Percentiles rank a stretch among this genome's conserved stretches.
Evolutionary conservation across 1,284 basidiomycete genomes (phyloP).

Genomic region (Heterobasidion annosum): DNA sequence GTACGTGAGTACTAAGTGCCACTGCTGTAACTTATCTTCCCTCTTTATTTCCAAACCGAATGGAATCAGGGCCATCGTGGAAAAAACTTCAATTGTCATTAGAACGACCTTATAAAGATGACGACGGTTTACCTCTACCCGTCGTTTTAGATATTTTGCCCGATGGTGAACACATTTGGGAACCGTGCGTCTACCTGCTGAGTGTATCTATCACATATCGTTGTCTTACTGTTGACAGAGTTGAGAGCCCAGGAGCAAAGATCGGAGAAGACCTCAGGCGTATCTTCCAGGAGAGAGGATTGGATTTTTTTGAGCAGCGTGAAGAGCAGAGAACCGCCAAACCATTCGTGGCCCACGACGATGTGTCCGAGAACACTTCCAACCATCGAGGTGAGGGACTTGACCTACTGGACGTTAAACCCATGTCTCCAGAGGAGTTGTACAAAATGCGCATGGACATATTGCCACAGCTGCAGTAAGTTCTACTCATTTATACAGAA

Average conservation of each 20-base stretch:
- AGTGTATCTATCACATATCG: slow-evolving; percentile 3
- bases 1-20: neutral
- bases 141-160: slow-evolving; percentile 59
- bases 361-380: slow-evolving; percentile 14
- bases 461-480: slow-evolving; percentile 61
- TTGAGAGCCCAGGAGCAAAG: slow-evolving; percentile 40
- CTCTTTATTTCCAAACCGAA: neutral
- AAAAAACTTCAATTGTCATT: slow-evolving; percentile 57
- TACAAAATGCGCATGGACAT: slow-evolving; percentile 64
- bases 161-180: slow-evolving; percentile 59
- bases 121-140: slow-evolving; percentile 50
- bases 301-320: slow-evolving; percentile 62
- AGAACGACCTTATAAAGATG: slow-evolving; percentile 73
- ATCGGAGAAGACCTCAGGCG: slow-evolving; percentile 57
- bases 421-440: slow-evolving; percentile 69
- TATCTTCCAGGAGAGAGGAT: slow-evolving; percentile 63
- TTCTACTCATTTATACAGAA: neutral
- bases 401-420: slow-evolving; percentile 14
- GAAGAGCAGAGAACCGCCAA: slow-evolving; percentile 17
- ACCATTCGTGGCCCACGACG: slow-evolving; percentile 12
- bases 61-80: slow-evolving; percentile 26
- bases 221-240: slow-evolving; percentile 22
- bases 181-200: slow-evolving; percentile 39
- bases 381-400: slow-evolving; percentile 11
- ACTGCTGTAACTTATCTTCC: neutral